Conservation (phyloP, 306 rosid genomes). For the barrel medic (Medicago truncatula) region MtrunA17r5.0-ANR NC_053048.1:31271501-31272000, state of each 20-base stretch:
- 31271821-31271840: constrained; percentile 23
- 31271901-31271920: constrained; percentile 13
- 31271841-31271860: not conserved
- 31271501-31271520: no score
- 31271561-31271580: no score
- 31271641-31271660: no score
- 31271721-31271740: not conserved
- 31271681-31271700: no score
- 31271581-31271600: no score
- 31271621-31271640: no score
- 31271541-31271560: no score
- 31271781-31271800: constrained; percentile 21
- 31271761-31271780: not conserved
- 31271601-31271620: no score
- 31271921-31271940: not conserved
- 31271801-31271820: constrained; percentile 33
- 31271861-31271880: not conserved
- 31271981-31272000: no score
- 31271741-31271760: constrained; percentile 27
- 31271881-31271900: not conserved
- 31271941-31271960: not conserved
- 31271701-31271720: constrained; percentile 36
- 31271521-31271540: no score
- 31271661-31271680: no score
- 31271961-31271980: no score